Percentiles rank a stretch among this genome's conserved stretches.
Evolutionary conservation across 257 asterid species (phyloP).

Genomic region (Prunella vulgaris): DNA sequence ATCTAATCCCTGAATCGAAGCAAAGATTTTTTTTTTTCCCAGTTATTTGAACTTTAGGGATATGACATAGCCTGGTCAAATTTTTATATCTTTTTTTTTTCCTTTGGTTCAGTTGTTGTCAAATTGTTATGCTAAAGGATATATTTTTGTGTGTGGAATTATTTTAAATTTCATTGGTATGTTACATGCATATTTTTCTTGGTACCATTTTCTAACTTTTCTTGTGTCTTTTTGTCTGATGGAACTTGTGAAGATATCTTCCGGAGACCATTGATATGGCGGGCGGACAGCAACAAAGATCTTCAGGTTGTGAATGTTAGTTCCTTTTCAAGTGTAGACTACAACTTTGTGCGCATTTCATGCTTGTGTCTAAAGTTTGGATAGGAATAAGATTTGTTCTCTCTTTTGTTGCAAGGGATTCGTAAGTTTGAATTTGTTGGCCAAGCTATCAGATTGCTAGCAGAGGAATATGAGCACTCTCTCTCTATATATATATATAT

Average conservation of each 20-base stretch:
- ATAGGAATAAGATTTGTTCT: neutral
- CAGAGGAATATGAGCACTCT: neutral
- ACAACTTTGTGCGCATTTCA: neutral
- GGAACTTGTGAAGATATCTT: conserved; percentile 13
- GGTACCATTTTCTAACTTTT: neutral
- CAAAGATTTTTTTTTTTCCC: neutral
- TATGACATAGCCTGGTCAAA: neutral
- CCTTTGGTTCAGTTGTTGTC: too few relatives aligned
- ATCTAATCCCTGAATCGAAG: neutral
- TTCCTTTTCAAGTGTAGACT: neutral
- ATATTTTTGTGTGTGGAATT: neutral
- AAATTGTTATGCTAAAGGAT: neutral
- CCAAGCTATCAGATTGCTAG: neutral
- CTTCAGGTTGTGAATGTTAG: conserved; percentile 65
- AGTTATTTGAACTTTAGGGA: neutral
- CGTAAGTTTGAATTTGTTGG: neutral
- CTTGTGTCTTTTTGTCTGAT: neutral
- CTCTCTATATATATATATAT: neutral
- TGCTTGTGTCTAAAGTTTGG: neutral
- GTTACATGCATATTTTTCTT: neutral
- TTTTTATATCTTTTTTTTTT: neutral
- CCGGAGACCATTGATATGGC: conserved; percentile 49
- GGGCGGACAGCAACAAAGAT: conserved; percentile 57
- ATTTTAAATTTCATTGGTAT: neutral
- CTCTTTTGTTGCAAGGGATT: too few relatives aligned